These are phyloP conservation scores for Wickerhamomyces xylosicus DNA, from an alignment of 805 yeast species.

Conservation along the genomic window DNA sequence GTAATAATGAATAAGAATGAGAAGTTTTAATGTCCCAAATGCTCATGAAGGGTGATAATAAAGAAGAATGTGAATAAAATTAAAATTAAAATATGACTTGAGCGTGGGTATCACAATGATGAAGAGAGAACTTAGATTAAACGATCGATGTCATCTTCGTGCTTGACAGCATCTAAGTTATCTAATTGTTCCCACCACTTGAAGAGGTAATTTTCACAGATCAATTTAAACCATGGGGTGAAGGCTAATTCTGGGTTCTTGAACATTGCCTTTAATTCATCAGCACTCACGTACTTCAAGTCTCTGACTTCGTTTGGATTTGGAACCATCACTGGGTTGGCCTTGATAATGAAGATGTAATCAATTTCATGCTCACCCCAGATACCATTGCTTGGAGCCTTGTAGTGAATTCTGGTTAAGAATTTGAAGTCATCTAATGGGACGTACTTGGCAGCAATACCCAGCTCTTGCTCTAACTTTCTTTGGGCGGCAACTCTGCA, in stretches of 20 bases:
- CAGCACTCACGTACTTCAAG: slow-evolving; percentile 57
- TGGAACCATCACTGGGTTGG: slow-evolving; percentile 40
- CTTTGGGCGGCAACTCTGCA: slow-evolving; percentile 85
- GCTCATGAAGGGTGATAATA: too few species aligned
- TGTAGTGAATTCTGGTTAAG: slow-evolving; percentile 90
- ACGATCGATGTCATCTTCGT: background rate
- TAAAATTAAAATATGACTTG: too few species aligned
- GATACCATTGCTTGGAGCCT: slow-evolving; percentile 67
- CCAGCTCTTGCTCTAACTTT: slow-evolving; percentile 88
- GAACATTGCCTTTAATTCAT: slow-evolving; percentile 69
- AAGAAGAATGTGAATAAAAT: too few species aligned
- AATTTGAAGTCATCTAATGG: slow-evolving; percentile 66
- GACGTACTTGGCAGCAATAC: slow-evolving; percentile 51
- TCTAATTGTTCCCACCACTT: slow-evolving; percentile 87
- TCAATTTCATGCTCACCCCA: slow-evolving; percentile 99
- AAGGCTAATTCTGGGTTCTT: slow-evolving; percentile 53
- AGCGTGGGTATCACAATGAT: background rate
- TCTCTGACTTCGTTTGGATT: slow-evolving; percentile 85
- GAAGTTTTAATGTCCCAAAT: too few species aligned
- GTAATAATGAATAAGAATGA: too few species aligned
- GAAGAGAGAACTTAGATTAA: too few species aligned
- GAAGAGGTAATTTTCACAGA: slow-evolving; percentile 83
- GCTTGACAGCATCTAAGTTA: slow-evolving; percentile 28
- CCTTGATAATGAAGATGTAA: slow-evolving; percentile 72
- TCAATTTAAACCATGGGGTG: slow-evolving; percentile 97